Conservation (phyloP, 306 rosid genomes). For the Glycine tomentella region DNA sequence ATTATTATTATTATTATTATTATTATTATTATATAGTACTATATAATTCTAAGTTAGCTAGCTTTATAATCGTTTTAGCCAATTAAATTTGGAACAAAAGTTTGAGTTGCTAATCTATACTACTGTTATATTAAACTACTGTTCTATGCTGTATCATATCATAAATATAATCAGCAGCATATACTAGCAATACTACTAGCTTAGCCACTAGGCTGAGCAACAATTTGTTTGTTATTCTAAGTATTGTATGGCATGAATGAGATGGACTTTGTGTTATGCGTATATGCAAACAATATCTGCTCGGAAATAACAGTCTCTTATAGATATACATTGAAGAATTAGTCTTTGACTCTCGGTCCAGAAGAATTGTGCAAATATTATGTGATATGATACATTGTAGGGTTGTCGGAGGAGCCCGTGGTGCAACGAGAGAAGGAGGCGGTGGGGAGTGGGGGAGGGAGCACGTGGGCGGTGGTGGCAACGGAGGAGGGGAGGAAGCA, state of each 20-base stretch:
- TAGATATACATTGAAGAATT: neutral
- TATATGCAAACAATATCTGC: too few relatives aligned
- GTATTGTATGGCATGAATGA: neutral
- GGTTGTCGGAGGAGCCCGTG: conserved; percentile 93
- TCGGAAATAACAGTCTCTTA: neutral
- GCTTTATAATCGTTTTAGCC: neutral
- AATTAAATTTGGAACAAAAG: neutral
- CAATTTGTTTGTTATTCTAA: neutral
- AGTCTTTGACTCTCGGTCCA: neutral
- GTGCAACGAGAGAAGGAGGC: conserved; percentile 82
- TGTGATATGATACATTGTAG: conserved; percentile 39
- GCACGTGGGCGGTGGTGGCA: conserved; percentile 59
- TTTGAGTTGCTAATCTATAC: neutral
- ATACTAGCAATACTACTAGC: neutral
- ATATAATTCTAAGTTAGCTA: neutral
- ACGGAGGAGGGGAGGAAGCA: conserved; percentile 58
- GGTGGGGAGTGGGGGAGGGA: conserved; percentile 78
- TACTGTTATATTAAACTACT: conserved; percentile 63
- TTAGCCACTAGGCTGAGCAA: neutral
- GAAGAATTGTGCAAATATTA: neutral
- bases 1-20: too few relatives aligned
- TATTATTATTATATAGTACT: neutral
- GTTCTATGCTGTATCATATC: conserved; percentile 33
- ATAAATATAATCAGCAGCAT: conserved; percentile 15
- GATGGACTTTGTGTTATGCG: neutral